Evolutionary conservation across 768 basidiomycete species (phyloP), one percentile per base, ranked within the genome.

Genomic region (Xerocomus spinulosus): DNA sequence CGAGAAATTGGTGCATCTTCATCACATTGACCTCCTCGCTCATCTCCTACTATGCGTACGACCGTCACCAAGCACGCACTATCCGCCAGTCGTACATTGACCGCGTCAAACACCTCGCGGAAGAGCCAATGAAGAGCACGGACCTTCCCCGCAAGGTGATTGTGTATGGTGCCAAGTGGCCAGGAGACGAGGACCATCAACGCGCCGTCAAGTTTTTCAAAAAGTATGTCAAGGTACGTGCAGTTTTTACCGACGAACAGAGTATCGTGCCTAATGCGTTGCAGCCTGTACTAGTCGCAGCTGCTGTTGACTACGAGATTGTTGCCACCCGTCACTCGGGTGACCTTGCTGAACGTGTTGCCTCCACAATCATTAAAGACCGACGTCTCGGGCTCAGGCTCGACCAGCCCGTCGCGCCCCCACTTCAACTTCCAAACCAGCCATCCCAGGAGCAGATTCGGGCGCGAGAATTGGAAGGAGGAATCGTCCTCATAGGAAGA

Each of bases 1-100:
- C 89, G 1, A 79, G 91, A 52, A 96, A 96, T 59, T 94, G 92
- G 92, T 80, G 91, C 55, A 92, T 95, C 60, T 97, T 98, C 72
- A 76, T 92, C 48, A 75, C 82, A 24, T 68, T 92, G 56, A 84
- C 90, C 4, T 82, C 83, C 13, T 77, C 85, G 6, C 57, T 87
- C 26, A 60, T 83, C 3, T 87, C 85, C 20, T 75, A 79, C 46
- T 96, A 92, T 71, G 71, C 81, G 44, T 93, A 96, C 67, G 96
- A 99, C 76, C 80, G 94, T 25, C 70, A 73, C 51, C 75, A 92
- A 70, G 93, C 91, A 69, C 83, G 80, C 55, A 63, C 71, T 39
- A 86, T 98, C 51, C 83, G 84, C 42, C 73, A 84, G 59, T 76
- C 81, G 42, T 97, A 95, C 63, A 68, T 88, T 21, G 83, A 84